Conservation (phyloP, 2,329 filamentous ascomycete genomes). For the Xylaria sp. region DNA sequence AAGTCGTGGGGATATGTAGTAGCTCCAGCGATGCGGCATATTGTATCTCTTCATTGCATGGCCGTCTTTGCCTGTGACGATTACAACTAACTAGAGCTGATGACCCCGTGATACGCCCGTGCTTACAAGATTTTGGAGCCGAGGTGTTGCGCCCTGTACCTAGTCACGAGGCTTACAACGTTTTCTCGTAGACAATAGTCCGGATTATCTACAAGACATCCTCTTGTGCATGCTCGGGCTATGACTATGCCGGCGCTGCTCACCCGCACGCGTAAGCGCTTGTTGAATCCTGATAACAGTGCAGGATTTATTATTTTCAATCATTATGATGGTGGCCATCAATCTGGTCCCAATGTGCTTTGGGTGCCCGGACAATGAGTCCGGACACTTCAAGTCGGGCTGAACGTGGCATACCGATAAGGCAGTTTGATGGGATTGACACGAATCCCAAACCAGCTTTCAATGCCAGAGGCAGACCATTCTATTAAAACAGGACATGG, state of each 20-base stretch:
- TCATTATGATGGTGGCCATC: background rate
- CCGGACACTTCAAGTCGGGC: background rate
- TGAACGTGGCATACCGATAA: background rate
- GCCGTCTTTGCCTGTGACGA: background rate
- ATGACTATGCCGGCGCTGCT: conserved; percentile 7
- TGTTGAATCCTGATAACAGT: conserved; percentile 4
- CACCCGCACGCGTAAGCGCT: conserved; percentile 23
- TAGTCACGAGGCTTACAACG: background rate
- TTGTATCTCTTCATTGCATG: background rate
- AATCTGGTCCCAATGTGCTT: background rate
- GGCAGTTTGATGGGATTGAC: background rate
- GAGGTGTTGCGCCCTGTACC: too few relatives aligned
- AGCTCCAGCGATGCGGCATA: background rate
- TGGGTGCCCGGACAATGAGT: background rate
- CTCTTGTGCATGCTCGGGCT: background rate
- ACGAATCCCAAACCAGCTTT: background rate
- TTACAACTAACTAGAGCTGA: background rate
- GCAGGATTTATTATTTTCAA: conserved; percentile 19
- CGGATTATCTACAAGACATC: background rate
- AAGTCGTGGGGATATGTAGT: background rate
- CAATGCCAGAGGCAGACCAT: background rate
- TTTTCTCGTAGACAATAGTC: background rate
- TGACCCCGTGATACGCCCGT: background rate
- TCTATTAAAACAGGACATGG: background rate
- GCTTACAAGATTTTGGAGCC: background rate